These are phyloP conservation scores for Parastagonospora avenae DNA, from an alignment of 2,329 filamentous ascomycete species.

Conservation along the genomic window DNA sequence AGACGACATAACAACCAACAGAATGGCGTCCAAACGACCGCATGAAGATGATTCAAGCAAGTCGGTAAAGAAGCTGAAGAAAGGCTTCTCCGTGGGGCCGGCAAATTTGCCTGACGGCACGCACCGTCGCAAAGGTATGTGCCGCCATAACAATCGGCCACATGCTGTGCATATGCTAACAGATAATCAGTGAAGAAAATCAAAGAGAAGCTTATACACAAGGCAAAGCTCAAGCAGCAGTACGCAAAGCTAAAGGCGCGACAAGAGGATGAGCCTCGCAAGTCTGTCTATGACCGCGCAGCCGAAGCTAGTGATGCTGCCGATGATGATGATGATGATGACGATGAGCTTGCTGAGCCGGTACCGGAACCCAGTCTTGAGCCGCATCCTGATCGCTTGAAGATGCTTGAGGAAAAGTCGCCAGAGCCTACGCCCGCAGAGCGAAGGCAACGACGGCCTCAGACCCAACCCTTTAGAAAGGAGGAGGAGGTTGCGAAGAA, in stretches of 20 bases:
- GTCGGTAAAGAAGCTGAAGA: slow-evolving; percentile 57
- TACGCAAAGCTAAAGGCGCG: slow-evolving; percentile 84
- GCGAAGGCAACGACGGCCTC: slow-evolving; percentile 31
- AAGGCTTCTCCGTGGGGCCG: slow-evolving; percentile 85
- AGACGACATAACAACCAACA: background rate
- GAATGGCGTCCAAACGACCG: slow-evolving; percentile 66
- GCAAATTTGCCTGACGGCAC: slow-evolving; percentile 89
- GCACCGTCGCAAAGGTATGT: slow-evolving; percentile 76
- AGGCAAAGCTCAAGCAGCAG: slow-evolving; percentile 89
- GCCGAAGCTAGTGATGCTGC: slow-evolving; percentile 30
- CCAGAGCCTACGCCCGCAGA: slow-evolving; percentile 23
- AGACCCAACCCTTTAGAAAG: slow-evolving; percentile 49
- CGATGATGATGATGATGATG: slow-evolving; percentile 27
- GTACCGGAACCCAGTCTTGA: slow-evolving; percentile 50
- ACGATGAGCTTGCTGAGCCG: slow-evolving; percentile 24
- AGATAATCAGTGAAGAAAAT: slow-evolving; percentile 74
- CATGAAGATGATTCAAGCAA: slow-evolving; percentile 51
- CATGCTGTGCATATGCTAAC: slow-evolving; percentile 5
- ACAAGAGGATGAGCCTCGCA: slow-evolving; percentile 50
- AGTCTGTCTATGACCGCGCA: slow-evolving; percentile 43
- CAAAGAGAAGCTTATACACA: slow-evolving; percentile 85
- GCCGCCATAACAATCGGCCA: background rate
- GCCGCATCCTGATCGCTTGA: slow-evolving; percentile 65
- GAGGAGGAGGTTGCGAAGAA: slow-evolving; percentile 55
- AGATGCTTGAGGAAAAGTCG: slow-evolving; percentile 58